Base-by-base conservation (phyloP, 106 monocot species). In the Dendrobium catenatum region DNA sequence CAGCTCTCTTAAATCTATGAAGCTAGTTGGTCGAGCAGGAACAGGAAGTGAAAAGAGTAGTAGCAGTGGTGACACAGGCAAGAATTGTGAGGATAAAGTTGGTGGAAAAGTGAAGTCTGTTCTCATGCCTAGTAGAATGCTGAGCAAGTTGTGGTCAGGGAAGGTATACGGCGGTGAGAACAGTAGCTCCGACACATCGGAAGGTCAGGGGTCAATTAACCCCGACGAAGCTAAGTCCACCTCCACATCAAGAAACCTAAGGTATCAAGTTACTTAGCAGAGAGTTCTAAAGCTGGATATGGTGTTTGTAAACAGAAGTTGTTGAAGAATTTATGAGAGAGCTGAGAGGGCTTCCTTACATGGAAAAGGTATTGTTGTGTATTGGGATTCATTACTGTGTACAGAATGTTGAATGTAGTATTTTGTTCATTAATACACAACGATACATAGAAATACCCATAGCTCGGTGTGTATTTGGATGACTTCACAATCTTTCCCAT, bases 151-250 rank as follows among this genome's bases (percentile, higher is more conserved):
- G 42, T 92, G 87, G 87, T 92, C 88, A 0, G 72, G 84, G 43
- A 92, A 89, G 44, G 82, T 55, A 68, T 77, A 88, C 3, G 80
- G 77, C 8, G 82, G 86, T 4, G 89, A 77, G 76, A 92, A 88
- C 80, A 88, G 88, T 73, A 86, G 90, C 0, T 90, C 90, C 49
- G 88, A 86, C 15, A 90, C 92, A 7, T 90, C 88, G 42, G 90
- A 89, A 26, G 86, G 84, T 11, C 85, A 17, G 9, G 76, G 83
- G 3, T 89, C 87, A 0, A 54, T 86, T 29, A 88, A 86, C 56
- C 89, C 80, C 0, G 87, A 89, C 40, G 89, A 86, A 44, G 27
- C 80, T 4, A 89, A 89, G 86, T 89, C 89, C 0, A 89, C 89
- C 0, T 37, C 37, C 51, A 81, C 85, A n/a, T 86, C 89, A 9